Evolutionary conservation across 768 basidiomycete genomes (phyloP).

Genomic region (Kwoniella mangroviensis): DNA sequence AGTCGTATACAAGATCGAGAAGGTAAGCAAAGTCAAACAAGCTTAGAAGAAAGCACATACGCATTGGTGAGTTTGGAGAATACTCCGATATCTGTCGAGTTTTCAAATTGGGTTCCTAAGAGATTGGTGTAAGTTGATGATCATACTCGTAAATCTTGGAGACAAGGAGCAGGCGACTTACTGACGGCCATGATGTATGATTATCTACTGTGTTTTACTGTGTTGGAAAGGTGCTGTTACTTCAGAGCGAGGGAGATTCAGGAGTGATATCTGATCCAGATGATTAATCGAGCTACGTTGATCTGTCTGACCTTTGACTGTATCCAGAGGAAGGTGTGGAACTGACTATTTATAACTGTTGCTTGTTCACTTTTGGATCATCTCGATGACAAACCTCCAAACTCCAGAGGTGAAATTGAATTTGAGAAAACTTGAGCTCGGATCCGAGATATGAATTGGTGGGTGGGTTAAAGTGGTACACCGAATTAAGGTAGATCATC

Average conservation of each 20-base stretch:
- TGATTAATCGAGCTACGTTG: too few species aligned
- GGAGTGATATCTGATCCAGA: too few species aligned
- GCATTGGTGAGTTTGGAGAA: conserved; percentile 95
- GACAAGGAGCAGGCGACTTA: conserved; percentile 55
- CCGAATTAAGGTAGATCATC: background rate
- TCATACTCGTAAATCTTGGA: conserved; percentile 4
- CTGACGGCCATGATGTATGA: conserved; percentile 68
- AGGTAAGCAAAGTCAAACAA: conserved; percentile 4
- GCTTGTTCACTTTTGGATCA: background rate
- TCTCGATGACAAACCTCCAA: background rate
- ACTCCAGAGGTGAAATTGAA: background rate
- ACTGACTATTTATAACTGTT: background rate
- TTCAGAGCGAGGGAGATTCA: background rate
- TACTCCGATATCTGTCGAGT: conserved; percentile 92
- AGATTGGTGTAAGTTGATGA: background rate
- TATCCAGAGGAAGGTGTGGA: background rate
- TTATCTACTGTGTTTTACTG: background rate
- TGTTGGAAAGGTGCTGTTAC: background rate
- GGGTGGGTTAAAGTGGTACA: background rate
- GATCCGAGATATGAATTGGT: background rate
- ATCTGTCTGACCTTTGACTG: too few species aligned
- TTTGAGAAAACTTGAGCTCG: background rate
- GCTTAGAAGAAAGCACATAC: conserved; percentile 44
- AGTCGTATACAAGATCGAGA: background rate
- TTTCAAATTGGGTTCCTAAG: conserved; percentile 89